A percentile compares a stretch with the other conserved stretches of the same genome.
Conservation (phyloP, 768 basidiomycete species). For the Lyophyllum shimeji region DNA sequence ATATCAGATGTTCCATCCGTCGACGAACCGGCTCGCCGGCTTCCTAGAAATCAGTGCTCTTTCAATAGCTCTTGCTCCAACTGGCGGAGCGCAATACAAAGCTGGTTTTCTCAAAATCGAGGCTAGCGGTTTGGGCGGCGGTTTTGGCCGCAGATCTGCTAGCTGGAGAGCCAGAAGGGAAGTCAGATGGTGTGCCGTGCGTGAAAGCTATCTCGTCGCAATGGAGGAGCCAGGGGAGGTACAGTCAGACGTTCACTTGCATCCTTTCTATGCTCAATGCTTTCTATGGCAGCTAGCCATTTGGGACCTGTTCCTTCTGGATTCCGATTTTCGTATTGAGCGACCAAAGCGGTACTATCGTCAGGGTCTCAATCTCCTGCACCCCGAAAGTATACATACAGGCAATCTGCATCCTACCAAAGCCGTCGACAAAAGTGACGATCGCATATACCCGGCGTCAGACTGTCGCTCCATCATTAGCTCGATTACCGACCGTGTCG, state of each 20-base stretch:
- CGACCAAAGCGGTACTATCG: slow-evolving; percentile 90
- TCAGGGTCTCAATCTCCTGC: slow-evolving; percentile 73
- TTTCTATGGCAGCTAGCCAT: slow-evolving; percentile 56
- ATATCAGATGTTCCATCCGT: slow-evolving; percentile 90
- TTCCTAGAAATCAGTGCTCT: slow-evolving; percentile 93
- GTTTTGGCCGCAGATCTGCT: slow-evolving; percentile 66
- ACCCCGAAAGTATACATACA: slow-evolving; percentile 26
- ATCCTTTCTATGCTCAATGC: not conserved
- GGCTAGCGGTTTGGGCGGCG: slow-evolving; percentile 48
- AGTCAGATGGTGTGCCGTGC: slow-evolving; percentile 86
- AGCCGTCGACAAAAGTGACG: slow-evolving; percentile 5
- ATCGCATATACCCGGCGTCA: slow-evolving; percentile 17
- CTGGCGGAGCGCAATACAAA: slow-evolving; percentile 88
- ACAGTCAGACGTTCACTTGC: slow-evolving; percentile 17
- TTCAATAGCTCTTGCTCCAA: slow-evolving; percentile 74
- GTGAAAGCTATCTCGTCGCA: slow-evolving; percentile 89
- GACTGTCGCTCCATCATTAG: slow-evolving; percentile 43
- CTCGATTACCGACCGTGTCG: slow-evolving; percentile 48
- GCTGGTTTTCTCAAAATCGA: slow-evolving; percentile 78
- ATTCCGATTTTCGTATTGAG: slow-evolving; percentile 85
- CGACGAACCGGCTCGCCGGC: slow-evolving; percentile 82
- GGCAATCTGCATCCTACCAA: slow-evolving; percentile 7
- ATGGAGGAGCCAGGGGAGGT: slow-evolving; percentile 88
- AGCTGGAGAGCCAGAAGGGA: slow-evolving; percentile 60
- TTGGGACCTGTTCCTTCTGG: slow-evolving; percentile 93